These are phyloP conservation scores for Ziziphus jujuba DNA, from an alignment of 306 rosid species.

Conservation along the genomic window DNA sequence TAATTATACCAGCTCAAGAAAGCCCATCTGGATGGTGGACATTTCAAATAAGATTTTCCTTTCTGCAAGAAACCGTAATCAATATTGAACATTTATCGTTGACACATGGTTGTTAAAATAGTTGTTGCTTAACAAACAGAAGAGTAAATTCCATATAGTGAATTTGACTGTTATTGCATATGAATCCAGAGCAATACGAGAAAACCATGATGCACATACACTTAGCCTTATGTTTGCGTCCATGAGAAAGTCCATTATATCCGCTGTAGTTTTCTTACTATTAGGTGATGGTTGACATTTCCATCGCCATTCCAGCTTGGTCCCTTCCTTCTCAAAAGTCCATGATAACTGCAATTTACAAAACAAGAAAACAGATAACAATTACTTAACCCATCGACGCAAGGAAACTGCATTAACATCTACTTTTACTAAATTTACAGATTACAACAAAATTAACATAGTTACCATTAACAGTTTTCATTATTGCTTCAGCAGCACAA, in stretches of 20 bases:
- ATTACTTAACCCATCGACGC: neutral
- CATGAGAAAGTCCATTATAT: constrained; percentile 80
- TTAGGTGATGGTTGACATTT: constrained; percentile 63
- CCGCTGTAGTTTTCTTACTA: constrained; percentile 58
- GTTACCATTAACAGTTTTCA: neutral
- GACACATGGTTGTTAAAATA: too few species aligned
- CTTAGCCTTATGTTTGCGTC: constrained; percentile 77
- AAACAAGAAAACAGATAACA: neutral
- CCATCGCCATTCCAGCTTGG: constrained; percentile 87
- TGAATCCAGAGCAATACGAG: neutral
- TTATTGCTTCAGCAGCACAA: neutral
- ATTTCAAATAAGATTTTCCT: neutral
- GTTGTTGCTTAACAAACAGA: neutral
- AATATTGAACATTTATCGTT: too few species aligned
- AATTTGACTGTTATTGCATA: neutral
- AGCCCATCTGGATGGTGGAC: neutral
- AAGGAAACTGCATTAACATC: neutral
- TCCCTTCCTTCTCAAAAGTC: constrained; percentile 89
- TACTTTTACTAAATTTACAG: neutral
- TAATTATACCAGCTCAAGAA: neutral
- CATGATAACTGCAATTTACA: constrained; percentile 61
- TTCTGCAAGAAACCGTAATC: too few species aligned
- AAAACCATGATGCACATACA: constrained; percentile 47
- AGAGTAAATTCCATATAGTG: neutral
- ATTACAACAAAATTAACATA: neutral